These are phyloP conservation scores for Pleurotus cornucopiae DNA, from an alignment of 768 basidiomycete species.

Conservation along the genomic window DNA sequence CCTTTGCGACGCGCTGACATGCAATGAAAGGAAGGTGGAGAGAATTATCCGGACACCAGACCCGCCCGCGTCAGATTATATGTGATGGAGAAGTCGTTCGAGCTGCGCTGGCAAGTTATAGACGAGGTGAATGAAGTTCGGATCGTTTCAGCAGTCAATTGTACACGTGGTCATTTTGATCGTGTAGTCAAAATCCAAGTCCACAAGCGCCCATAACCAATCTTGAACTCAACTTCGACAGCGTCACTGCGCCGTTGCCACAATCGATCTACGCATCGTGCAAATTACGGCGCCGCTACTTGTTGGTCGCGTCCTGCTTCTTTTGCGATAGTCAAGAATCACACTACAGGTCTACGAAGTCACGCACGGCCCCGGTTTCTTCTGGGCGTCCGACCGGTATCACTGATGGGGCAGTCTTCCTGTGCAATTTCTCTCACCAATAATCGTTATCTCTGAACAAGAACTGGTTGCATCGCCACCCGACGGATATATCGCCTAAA, in stretches of 20 bases:
- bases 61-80: conserved; percentile 2
- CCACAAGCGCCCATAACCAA: conserved; percentile 1
- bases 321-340: neutral
- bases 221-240: conserved; percentile 1
- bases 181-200: neutral
- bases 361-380: too few species aligned
- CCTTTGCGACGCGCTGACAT: conserved; percentile 23
- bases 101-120: conserved; percentile 6
- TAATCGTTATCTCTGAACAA: too few species aligned
- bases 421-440: too few species aligned
- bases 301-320: neutral
- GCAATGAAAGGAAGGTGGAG: conserved; percentile 14
- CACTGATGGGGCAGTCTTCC: too few species aligned
- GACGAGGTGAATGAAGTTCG: conserved; percentile 3
- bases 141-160: too few species aligned
- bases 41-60: conserved; percentile 5
- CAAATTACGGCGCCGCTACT: conserved; percentile 1
- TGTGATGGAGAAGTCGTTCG: neutral
- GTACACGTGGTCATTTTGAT: conserved; percentile 5
- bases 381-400: too few species aligned
- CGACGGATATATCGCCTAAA: too few species aligned
- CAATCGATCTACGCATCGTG: conserved; percentile 7
- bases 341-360: too few species aligned
- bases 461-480: too few species aligned
- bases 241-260: neutral